phyloP scores from a whole-genome alignment of 1,284 basidiomycete genomes.

The Apiotrichum siamense region DNA sequence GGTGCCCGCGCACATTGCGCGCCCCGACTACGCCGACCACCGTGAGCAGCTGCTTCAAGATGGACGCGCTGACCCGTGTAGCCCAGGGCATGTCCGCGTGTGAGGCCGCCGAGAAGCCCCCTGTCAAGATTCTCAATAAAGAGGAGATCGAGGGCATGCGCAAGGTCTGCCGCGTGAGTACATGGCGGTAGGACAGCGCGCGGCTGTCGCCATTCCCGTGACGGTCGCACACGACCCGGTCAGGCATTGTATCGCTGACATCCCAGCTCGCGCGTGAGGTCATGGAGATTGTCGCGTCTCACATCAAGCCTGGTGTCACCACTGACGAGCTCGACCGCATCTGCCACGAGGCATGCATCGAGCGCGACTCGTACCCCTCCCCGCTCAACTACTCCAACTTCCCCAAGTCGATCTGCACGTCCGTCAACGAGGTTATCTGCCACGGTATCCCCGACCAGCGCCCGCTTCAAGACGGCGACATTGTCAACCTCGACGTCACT shows the following conservation, averaged over 20 bases:
- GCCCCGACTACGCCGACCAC: conserved; percentile 49
- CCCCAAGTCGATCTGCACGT: conserved; percentile 93
- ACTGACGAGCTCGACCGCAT: conserved; percentile 93
- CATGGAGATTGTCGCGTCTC: conserved; percentile 79
- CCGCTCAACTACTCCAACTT: conserved; percentile 88
- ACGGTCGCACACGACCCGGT: too few relatives aligned
- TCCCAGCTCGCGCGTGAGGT: conserved; percentile 79
- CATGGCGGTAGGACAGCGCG: not conserved
- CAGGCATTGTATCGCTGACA: conserved; percentile 3
- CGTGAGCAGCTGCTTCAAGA: conserved; percentile 35
- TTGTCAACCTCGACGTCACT: conserved; percentile 74
- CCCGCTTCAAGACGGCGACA: conserved; percentile 81
- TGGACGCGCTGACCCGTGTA: conserved; percentile 12
- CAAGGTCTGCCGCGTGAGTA: conserved; percentile 45
- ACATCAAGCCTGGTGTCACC: conserved; percentile 81
- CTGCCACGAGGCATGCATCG: conserved; percentile 88
- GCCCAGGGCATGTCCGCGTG: conserved; percentile 39
- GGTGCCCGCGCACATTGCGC: conserved; percentile 42
- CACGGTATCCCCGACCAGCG: conserved; percentile 92
- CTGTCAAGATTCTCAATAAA: conserved; percentile 37
- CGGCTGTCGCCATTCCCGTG: too few relatives aligned
- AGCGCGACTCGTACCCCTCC: conserved; percentile 87
- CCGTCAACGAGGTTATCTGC: conserved; percentile 94
- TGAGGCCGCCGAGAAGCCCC: conserved; percentile 36
- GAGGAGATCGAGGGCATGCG: conserved; percentile 48